Percentiles rank a stretch among this genome's conserved stretches.
Evolutionary conservation across 495 filamentous ascomycete genomes (phyloP).

Genomic region (Hypoxylon rickii): DNA sequence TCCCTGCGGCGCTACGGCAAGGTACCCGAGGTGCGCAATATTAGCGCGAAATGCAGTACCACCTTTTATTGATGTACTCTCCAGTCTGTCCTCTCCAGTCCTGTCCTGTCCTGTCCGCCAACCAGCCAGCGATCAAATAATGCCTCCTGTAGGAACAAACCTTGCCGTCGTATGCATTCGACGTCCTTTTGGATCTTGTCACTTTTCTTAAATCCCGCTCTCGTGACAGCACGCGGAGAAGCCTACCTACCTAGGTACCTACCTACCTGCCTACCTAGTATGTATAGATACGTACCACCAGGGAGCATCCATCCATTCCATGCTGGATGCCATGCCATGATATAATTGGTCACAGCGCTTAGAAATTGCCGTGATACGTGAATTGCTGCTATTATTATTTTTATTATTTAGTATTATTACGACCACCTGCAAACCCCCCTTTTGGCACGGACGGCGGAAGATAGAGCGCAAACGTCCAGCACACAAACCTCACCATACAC

Average conservation of each 20-base stretch:
- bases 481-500: no score
- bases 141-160: conserved; percentile 2
- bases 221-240: background rate
- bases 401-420: no score
- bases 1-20: conserved; percentile 34
- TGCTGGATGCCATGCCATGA: no score
- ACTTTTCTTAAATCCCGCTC: background rate
- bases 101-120: no score
- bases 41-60: conserved; percentile 34
- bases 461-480: no score
- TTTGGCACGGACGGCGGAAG: no score
- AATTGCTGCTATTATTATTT: no score
- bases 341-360: no score
- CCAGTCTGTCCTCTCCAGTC: no score
- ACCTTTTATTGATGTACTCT: no score
- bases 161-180: conserved; percentile 5
- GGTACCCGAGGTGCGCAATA: conserved; percentile 36
- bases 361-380: no score
- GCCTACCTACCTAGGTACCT: background rate
- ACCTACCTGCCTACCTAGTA: background rate
- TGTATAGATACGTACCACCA: background rate
- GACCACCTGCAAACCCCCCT: no score
- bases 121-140: background rate
- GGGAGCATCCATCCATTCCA: background rate
- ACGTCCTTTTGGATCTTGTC: background rate